Base-by-base conservation (phyloP, 306 rosid genomes). In the Hippophae rhamnoides region DNA sequence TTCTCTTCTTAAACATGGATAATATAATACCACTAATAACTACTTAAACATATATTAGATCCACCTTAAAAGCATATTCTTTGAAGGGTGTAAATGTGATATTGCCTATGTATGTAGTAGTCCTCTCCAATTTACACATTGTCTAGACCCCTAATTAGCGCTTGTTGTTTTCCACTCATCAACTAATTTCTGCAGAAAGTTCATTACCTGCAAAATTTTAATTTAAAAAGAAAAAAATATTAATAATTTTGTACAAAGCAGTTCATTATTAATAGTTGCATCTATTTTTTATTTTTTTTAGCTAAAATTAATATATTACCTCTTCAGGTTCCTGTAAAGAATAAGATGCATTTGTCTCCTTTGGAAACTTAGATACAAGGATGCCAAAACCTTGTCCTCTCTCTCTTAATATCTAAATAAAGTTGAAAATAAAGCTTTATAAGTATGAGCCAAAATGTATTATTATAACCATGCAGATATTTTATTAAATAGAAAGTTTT, bases 321-420 rank as follows among this genome's bases (percentile, higher is more conserved):
- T 90, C 96, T 46, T 76, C 71, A 7, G 98, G 98, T 61, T 90
- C 98, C 63, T 84, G 89, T 58, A 90, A 72, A 59, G 98, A 79
- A 77, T 90, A 90, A 56, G 92, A 81, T 46, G 98, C 98, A 65
- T 46, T 69, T 9, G 98, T 90, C 14, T 85, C 98, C 71, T 85
- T 90, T 40, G 98, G 98, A 74, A 71, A 74, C 69, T 87, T 87
- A 4, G 98, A 83, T 53, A 90, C 98, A 11, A 90, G 84, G 77
- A 90, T 85, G 55, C 98, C 98, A 55, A 83, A 81, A 52, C 98
- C 98, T 81, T 90, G 98, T 70, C 87, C 95, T 73, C 94, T 83
- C 52, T 87, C 95, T 76, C 81, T 78, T 61, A 90, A 50, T 61
- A 82, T 79, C 97, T 90, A 75, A 7, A 62, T 10, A 67, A 10